A percentile compares a stretch with the other conserved stretches of the same genome.
phyloP scores from a whole-genome alignment of 805 yeast species.

The Myxozyma mucilagina region DNA sequence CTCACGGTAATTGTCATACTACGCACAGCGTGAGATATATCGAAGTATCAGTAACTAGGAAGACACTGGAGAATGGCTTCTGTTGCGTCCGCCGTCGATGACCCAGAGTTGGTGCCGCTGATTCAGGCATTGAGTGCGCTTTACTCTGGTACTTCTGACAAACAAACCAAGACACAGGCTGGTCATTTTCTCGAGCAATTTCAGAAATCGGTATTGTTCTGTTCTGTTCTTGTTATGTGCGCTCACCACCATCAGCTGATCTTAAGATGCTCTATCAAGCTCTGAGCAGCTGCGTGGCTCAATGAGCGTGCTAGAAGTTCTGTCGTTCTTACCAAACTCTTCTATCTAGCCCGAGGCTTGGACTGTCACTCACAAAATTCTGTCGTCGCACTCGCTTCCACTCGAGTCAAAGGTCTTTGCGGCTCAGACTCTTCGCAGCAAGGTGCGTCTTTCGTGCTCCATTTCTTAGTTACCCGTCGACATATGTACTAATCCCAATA shows the following conservation, averaged over 20 bases:
- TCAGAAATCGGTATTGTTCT: constrained; percentile 56
- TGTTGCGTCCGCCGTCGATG: not conserved
- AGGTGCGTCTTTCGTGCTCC: constrained; percentile 36
- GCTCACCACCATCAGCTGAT: no score
- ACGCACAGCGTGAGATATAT: not conserved
- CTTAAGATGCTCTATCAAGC: no score
- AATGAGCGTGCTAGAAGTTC: not conserved
- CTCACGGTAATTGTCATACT: no score
- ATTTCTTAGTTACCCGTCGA: not conserved
- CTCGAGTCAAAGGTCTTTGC: constrained; percentile 75
- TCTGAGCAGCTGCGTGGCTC: no score
- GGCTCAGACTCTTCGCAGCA: constrained; percentile 87
- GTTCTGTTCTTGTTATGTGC: not conserved
- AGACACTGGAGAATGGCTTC: not conserved
- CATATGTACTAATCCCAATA: not conserved
- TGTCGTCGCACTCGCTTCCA: constrained; percentile 36
- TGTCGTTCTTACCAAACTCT: not conserved
- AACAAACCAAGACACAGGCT: constrained; percentile 48
- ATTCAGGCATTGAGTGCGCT: constrained; percentile 48
- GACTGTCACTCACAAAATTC: constrained; percentile 58
- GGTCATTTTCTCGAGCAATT: constrained; percentile 67
- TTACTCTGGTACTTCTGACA: constrained; percentile 47
- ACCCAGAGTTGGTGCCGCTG: constrained; percentile 23
- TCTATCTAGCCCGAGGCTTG: constrained; percentile 56
- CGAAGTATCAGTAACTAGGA: constrained; percentile 6